Base-by-base conservation (phyloP, 306 rosid species). In the Dalbergia oliveri region DNA sequence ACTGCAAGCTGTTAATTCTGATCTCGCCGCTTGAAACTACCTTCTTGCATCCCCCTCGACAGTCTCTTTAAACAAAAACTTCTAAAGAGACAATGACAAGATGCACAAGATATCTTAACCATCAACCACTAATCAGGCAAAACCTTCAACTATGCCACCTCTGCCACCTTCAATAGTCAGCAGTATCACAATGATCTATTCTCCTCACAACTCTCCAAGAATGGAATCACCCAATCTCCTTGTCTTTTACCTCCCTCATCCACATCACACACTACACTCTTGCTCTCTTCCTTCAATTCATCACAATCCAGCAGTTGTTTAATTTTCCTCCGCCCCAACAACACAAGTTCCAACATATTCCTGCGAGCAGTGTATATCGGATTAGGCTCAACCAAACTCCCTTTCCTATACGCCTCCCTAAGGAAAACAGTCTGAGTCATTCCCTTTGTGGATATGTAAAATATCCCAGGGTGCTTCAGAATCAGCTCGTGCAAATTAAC, bases 401-500 rank as follows among this genome's bases (percentile, higher is more conserved):
- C 97, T 72, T 81, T 87, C 34, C 75, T 58, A 78, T 84, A 91
- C 6, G 92, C 92, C 84, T 91, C 94, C 84, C 91, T 88, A 81
- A 91, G 95, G 82, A 91, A 89, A 77, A 91, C 90, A 3, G 85
- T 86, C 51, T 77, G 94, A n/a, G 84, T 66, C 37, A 56, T 79
- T 63, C 97, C 97, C 66, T 83, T 90, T 3, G 90, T 90, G 37
- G 95, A 91, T 59, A 94, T 81, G 89, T 94, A 91, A 76, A 94
- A 91, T 72, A 94, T 87, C n/a, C 91, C 97, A 1, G 90, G 90
- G 72, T 91, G 89, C 68, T 77, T 86, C 35, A 89, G 31, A 72
- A 94, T 61, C 45, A 94, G 76, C 82, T 91, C 98, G 0, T 92
- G 91, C 77, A 89, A 56, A 76, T 94, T 91, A 62, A 88, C 94